Base-by-base conservation (phyloP, 192 early-diverging fungal species). In the Backusella tuberculispora region DNA sequence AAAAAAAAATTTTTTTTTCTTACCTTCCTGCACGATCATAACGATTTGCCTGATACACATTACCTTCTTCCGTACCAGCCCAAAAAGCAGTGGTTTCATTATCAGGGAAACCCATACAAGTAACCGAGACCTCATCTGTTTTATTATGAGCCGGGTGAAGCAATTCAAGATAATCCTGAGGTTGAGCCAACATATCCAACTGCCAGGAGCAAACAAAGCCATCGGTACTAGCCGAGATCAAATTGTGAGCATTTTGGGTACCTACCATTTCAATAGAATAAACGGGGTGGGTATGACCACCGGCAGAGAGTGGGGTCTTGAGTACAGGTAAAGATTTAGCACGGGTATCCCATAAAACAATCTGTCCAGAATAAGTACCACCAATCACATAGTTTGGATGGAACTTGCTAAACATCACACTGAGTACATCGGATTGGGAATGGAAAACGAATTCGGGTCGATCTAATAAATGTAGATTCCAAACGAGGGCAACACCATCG, bases 321-420 rank as follows among this genome's bases (percentile, higher is more conserved):
- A 97, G 89, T 37, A 97, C 94, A 6, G 98, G 97, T 29, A 89
- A 79, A 15, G 93, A 85, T 78, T 97, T 98, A 17, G 95, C 87
- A 29, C 98, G 90, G 50, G 88, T 98, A 83, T 99, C 98, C 98
- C 98, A 99, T 19, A 98, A 83, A 15, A 97, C 86, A 74, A 99
- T 94, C 84, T 99, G 98, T 29, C 98, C 98, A 40, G 97, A 97
- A 79, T 97, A 99, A 5, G 97, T 96, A 19, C 97, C 96, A 73
- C 97, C 98, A 41, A 99, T 90, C 45, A 99, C 81, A 56, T 95
- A 79, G 75, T 94, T 94, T 38, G 95, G 96, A 78, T 98, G 95
- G 76, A 98, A 98, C 24, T 93, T 90, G 17, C 96, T 95, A 74
- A 98, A 99, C 21, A 83, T 85, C 10, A 96, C 95, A 10, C 91